phyloP scores from a whole-genome alignment of 352 stramenopile species.

The Globisporangium lucens region DNA sequence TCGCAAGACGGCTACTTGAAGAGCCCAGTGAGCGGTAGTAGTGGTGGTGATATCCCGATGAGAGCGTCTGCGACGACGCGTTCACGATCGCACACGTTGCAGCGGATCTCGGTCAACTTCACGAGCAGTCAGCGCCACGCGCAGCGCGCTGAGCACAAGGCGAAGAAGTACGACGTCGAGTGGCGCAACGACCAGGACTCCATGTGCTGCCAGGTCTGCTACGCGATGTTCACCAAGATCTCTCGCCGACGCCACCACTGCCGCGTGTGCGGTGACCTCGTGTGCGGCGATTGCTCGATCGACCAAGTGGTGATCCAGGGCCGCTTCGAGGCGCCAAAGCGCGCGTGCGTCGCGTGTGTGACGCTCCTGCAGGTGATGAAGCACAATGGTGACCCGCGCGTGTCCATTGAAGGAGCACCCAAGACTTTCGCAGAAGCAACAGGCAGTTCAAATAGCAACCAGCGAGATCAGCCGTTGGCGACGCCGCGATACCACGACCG shows the following conservation, averaged over 20 bases:
- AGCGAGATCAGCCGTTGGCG: conserved; percentile 9
- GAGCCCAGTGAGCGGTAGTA: neutral
- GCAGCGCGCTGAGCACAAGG: conserved; percentile 23
- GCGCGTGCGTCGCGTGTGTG: conserved; percentile 60
- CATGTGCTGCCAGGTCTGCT: conserved; percentile 64
- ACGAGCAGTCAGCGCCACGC: conserved; percentile 16
- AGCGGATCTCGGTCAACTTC: conserved; percentile 22
- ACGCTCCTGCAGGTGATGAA: conserved; percentile 56
- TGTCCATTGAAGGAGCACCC: conserved; percentile 36
- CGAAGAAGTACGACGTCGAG: conserved; percentile 68
- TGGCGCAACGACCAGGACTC: conserved; percentile 63
- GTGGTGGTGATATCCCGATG: neutral
- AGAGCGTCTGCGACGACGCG: conserved; percentile 21
- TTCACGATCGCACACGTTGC: conserved; percentile 28
- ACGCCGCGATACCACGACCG: conserved; percentile 58
- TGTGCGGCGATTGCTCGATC: conserved; percentile 70
- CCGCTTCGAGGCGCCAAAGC: conserved; percentile 51
- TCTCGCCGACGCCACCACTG: conserved; percentile 76
- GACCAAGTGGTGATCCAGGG: conserved; percentile 54
- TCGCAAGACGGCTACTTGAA: neutral
- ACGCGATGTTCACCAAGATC: conserved; percentile 68
- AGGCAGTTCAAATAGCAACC: conserved; percentile 8
- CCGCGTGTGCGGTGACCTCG: conserved; percentile 71
- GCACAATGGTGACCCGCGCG: conserved; percentile 37
- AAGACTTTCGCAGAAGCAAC: conserved; percentile 10